Base-by-base conservation (phyloP, 2,329 filamentous ascomycete species). In the Penicillium brevicompactum region DNA sequence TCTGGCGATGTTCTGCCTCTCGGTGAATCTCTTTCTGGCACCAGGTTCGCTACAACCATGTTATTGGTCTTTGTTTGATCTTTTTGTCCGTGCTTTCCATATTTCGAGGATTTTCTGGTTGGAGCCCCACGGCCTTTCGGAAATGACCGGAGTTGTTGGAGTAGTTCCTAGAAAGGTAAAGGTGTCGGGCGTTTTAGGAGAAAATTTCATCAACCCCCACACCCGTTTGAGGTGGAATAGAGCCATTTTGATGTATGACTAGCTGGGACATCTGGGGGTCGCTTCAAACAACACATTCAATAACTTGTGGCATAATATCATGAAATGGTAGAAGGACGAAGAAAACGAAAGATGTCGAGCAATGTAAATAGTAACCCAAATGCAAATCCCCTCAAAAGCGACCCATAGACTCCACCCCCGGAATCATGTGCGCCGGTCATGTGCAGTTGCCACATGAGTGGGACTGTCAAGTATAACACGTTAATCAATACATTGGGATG, bases 111-210 rank as follows among this genome's bases (percentile, higher is more conserved):
- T 22, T 34, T 54, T 59, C 42, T 27, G 9, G 27, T 31, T 51
- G 6, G 30, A 50, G 61, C 55, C 57, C 61, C 62, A 61, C 57
- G 56, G 53, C 32, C 9, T 18, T 37, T 54, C 59, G 61, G 62
- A 49, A 14, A 46, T 24, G 46, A 42, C 46, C 61, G 61, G 62
- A 40, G 13, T 51, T 3, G 16, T 32, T 49, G n/a, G 18, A 45
- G 31, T 31, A 32, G 37, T 43, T 55, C 31, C 9, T 21, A 37
- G 22, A 43, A 51, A 49, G 53, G 45, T 41, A 38, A 56, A 30
- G 24, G 14, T 34, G 18, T 64, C 62, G 62, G 62, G 62, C 55
- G 57, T 54, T 64, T 62, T 64, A 65, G 62, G 62, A 58, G 45
- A 40, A 49, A 59, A 61, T 34, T 27, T 55, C 37, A 42, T 46